These are phyloP conservation scores for Thermomucor indicae-seudaticae DNA, from an alignment of 371 early-diverging fungal genomes.

Conservation along the genomic window DNA sequence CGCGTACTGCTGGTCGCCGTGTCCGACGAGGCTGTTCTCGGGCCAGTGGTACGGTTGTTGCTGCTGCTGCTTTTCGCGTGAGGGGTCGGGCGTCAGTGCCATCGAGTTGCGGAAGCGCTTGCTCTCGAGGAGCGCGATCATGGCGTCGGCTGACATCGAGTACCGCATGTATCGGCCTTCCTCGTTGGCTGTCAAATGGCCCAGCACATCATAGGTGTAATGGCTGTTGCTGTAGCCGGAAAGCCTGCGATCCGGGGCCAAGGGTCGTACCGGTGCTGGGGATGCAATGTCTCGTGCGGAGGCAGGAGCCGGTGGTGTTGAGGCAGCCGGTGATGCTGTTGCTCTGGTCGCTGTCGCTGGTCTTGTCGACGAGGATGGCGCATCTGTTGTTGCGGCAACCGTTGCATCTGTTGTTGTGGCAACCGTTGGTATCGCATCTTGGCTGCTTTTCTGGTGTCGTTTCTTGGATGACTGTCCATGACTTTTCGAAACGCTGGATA, in stretches of 20 bases:
- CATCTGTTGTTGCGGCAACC: too few species aligned
- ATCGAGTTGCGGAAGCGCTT: conserved; percentile 45
- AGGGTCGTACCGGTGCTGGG: background rate
- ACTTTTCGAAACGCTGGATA: too few species aligned
- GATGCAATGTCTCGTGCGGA: conserved; percentile 35
- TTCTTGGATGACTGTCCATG: too few species aligned
- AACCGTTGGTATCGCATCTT: too few species aligned
- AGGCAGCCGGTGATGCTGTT: background rate
- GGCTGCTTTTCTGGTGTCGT: too few species aligned
- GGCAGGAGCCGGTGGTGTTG: conserved; percentile 28
- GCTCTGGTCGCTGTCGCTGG: background rate
- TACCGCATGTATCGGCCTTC: conserved; percentile 72
- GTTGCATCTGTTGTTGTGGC: too few species aligned
- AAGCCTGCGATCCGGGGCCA: too few species aligned
- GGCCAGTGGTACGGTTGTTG: conserved; percentile 10
- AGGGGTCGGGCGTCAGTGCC: conserved; percentile 5
- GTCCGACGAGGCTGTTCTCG: conserved; percentile 8
- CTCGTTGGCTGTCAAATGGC: conserved; percentile 21
- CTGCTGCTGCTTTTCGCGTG: conserved; percentile 13
- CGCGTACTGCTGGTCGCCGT: conserved; percentile 44
- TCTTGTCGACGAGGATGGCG: too few species aligned
- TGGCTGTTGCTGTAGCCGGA: background rate
- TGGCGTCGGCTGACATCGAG: conserved; percentile 73
- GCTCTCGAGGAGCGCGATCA: conserved; percentile 69
- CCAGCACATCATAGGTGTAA: conserved; percentile 5